phyloP scores from a whole-genome alignment of 225 moss, liverwort and hornwort genomes.

The Anthoceros angustus region DNA sequence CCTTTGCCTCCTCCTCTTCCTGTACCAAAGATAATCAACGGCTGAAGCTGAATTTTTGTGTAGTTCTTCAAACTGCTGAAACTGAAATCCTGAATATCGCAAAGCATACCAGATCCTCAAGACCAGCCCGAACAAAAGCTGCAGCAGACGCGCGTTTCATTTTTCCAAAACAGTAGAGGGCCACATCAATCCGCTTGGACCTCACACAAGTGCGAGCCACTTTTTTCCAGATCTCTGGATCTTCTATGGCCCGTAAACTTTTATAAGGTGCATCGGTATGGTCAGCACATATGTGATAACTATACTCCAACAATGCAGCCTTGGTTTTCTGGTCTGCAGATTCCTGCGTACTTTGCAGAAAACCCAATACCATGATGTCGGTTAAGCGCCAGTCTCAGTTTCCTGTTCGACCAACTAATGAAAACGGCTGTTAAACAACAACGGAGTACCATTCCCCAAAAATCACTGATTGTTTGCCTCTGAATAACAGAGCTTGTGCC shows the following conservation, averaged over 20 bases:
- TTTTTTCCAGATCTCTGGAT: slow-evolving; percentile 52
- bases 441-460: slow-evolving; percentile 53
- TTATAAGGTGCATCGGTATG: slow-evolving; percentile 61
- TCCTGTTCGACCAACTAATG: too few species aligned
- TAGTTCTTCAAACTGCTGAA: not conserved
- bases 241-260: slow-evolving; percentile 42
- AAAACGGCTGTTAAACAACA: not conserved
- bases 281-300: slow-evolving; percentile 49
- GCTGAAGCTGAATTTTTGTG: not conserved
- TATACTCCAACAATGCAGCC: slow-evolving; percentile 42
- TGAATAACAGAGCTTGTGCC: slow-evolving; percentile 28
- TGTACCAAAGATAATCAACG: slow-evolving; percentile 1
- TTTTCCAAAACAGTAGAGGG: slow-evolving; percentile 75
- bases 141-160: slow-evolving; percentile 60
- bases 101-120: slow-evolving; percentile 45
- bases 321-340: slow-evolving; percentile 45
- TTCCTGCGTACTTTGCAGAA: slow-evolving; percentile 27
- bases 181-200: slow-evolving; percentile 66
- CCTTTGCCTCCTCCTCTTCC: slow-evolving; percentile 78
- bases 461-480: slow-evolving; percentile 56
- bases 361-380: not conserved
- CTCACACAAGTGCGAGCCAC: slow-evolving; percentile 60
- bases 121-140: slow-evolving; percentile 50
- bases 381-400: too few species aligned
- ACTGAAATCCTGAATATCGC: not conserved